Conservation (phyloP, 768 basidiomycete genomes). For the Podaxis sp. region DNA sequence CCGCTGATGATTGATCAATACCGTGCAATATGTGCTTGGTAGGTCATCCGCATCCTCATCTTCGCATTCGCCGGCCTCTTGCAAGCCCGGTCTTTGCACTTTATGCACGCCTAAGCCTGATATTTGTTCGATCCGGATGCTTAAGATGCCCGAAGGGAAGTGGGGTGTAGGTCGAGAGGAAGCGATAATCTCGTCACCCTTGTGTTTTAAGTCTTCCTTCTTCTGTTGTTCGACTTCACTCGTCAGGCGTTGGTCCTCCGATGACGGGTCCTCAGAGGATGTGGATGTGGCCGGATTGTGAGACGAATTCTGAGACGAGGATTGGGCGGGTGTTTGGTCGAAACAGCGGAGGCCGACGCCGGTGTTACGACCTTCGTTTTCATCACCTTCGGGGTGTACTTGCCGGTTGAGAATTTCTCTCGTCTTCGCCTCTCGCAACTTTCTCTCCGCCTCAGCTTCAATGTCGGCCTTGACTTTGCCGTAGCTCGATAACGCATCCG, state of each 20-base stretch:
- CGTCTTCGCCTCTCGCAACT: slow-evolving; percentile 16
- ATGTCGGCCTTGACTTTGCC: slow-evolving; percentile 39
- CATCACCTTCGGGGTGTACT: not conserved
- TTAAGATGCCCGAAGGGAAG: slow-evolving; percentile 68
- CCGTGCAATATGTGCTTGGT: slow-evolving; percentile 62
- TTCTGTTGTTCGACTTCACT: slow-evolving; percentile 38
- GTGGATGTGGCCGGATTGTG: not conserved
- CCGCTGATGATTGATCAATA: slow-evolving; percentile 42
- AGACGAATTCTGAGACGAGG: not conserved
- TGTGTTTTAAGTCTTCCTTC: slow-evolving; percentile 35
- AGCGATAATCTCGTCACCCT: slow-evolving; percentile 39
- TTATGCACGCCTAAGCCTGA: slow-evolving; percentile 61
- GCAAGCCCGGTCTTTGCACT: slow-evolving; percentile 51
- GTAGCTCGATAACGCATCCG: slow-evolving; percentile 17
- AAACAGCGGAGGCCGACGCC: not conserved
- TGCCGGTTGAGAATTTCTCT: not conserved
- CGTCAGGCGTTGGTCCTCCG: slow-evolving; percentile 42
- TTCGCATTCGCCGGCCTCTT: slow-evolving; percentile 52
- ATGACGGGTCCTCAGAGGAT: not conserved
- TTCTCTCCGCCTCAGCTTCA: slow-evolving; percentile 31
- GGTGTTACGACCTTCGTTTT: not conserved
- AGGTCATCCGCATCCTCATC: slow-evolving; percentile 61
- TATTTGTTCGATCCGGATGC: slow-evolving; percentile 65
- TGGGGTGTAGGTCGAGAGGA: slow-evolving; percentile 53
- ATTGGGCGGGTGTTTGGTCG: not conserved